Percentiles rank a stretch among this genome's conserved stretches.
Conservation (phyloP, 2,329 filamentous ascomycete genomes). For the Cercospora citrullina region DNA sequence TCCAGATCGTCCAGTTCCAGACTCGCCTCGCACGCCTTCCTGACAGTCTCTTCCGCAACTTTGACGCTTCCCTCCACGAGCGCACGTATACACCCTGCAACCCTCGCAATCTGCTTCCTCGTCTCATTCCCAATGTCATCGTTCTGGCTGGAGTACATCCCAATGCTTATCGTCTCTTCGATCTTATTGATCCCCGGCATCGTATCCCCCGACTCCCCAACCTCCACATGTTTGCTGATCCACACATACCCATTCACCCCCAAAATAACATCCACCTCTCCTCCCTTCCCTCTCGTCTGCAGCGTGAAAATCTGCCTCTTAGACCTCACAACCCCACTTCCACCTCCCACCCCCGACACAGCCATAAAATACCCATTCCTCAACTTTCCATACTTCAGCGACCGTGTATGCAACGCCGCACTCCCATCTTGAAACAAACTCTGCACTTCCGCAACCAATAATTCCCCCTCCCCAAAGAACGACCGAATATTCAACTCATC, state of each 20-base stretch:
- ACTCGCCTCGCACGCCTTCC: constrained; percentile 76
- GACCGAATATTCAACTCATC: constrained; percentile 95
- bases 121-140: constrained; percentile 76
- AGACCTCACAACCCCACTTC: constrained; percentile 76
- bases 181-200: constrained; percentile 71
- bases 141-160: constrained; percentile 94
- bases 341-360: constrained; percentile 75
- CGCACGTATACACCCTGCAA: constrained; percentile 77
- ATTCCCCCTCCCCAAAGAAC: constrained; percentile 95
- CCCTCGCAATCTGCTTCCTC: constrained; percentile 81
- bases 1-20: constrained; percentile 70
- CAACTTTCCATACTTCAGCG: constrained; percentile 90
- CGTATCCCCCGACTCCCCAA: constrained; percentile 50
- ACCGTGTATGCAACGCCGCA: constrained; percentile 85
- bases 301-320: constrained; percentile 87
- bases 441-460: constrained; percentile 94
- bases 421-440: constrained; percentile 80
- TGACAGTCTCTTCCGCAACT: constrained; percentile 89
- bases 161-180: constrained; percentile 81
- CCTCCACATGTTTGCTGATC: constrained; percentile 75
- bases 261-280: constrained; percentile 78
- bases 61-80: constrained; percentile 78
- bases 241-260: constrained; percentile 98
- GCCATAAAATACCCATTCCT: constrained; percentile 87
- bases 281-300: constrained; percentile 56